Percentiles rank a stretch among this genome's conserved stretches.
Conservation (phyloP, 176 grass and related monocot genomes). For the Zea mays region Zm-B73-REFERENCE-NAM-5.0 NC_050096.1:702501-703000, state of each 20-base stretch:
- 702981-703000: slow-evolving; percentile 62
- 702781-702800: slow-evolving; percentile 56
- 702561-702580: slow-evolving; percentile 22
- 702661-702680: slow-evolving; percentile 30
- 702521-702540: background rate
- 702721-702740: slow-evolving; percentile 73
- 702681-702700: slow-evolving; percentile 31
- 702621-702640: slow-evolving; percentile 39
- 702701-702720: slow-evolving; percentile 78
- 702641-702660: slow-evolving; percentile 31
- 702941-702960: slow-evolving; percentile 34
- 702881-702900: background rate
- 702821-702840: slow-evolving; percentile 30
- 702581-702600: slow-evolving; percentile 67
- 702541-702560: slow-evolving; percentile 21
- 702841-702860: slow-evolving; percentile 16
- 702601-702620: slow-evolving; percentile 42
- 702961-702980: slow-evolving; percentile 65
- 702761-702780: slow-evolving; percentile 45
- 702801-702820: slow-evolving; percentile 55
- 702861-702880: background rate
- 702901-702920: slow-evolving; percentile 15
- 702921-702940: slow-evolving; percentile 37
- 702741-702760: slow-evolving; percentile 60
- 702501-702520: slow-evolving; percentile 37